Conservation (phyloP, 805 yeast species). For the Pichia kluyveri region DNA sequence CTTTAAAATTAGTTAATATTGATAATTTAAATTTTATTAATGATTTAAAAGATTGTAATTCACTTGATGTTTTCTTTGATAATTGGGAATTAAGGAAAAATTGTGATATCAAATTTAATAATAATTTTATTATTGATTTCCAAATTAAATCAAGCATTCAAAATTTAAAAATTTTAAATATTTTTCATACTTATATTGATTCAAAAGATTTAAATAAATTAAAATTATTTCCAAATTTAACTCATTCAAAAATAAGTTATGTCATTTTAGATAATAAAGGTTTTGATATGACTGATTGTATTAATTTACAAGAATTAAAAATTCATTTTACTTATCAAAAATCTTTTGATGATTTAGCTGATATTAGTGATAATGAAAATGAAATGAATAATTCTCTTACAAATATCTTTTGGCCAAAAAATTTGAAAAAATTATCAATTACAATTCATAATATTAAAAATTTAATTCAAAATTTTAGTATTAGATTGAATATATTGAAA, state of each 20-base stretch:
- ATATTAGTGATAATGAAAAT: constrained; percentile 1
- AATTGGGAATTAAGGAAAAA: constrained; percentile 25
- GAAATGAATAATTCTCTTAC: constrained; percentile 1
- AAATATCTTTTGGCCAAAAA: constrained; percentile 21
- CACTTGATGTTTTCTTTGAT: constrained; percentile 24
- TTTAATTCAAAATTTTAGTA: constrained; percentile 20
- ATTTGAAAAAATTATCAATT: constrained; percentile 20
- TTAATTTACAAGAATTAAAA: constrained; percentile 21
- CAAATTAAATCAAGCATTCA: constrained; percentile 12
- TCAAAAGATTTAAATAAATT: constrained; percentile 20
- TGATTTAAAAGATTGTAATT: constrained; percentile 15
- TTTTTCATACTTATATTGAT: constrained; percentile 23
- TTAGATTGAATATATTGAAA: constrained; percentile 19
- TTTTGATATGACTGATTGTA: constrained; percentile 21
- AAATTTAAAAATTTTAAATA: constrained; percentile 18
- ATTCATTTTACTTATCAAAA: constrained; percentile 23
- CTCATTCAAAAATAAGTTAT: constrained; percentile 23
- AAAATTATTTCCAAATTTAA: constrained; percentile 21
- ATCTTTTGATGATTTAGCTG: constrained; percentile 8
- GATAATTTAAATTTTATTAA: constrained; percentile 22
- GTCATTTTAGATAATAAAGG: constrained; percentile 22
- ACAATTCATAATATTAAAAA: constrained; percentile 24
- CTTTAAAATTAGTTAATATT: constrained; percentile 22
- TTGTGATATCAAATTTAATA: constrained; percentile 18
- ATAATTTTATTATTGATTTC: constrained; percentile 17